A percentile compares a stretch with the other conserved stretches of the same genome.
These are phyloP conservation scores for Aspergillus coremiiformis DNA, from an alignment of 495 filamentous ascomycete species.

Conservation along the genomic window DNA sequence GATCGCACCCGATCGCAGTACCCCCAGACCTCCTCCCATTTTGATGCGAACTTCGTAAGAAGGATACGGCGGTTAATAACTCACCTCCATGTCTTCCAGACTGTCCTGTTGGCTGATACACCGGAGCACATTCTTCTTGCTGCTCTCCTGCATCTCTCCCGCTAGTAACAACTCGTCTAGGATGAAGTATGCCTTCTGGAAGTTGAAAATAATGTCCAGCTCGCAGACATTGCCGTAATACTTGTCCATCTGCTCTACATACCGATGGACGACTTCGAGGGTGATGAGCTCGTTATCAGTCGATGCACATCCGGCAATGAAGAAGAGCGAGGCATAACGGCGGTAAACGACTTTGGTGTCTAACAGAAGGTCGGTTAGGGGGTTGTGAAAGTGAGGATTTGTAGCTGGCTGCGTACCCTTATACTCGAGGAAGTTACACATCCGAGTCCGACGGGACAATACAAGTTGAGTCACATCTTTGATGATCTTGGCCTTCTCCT, in stretches of 20 bases:
- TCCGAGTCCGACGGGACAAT: conserved; percentile 86
- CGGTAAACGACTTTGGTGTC: conserved; percentile 98
- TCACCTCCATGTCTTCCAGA: conserved; percentile 94
- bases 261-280: conserved; percentile 96
- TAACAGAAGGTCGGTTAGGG: conserved; percentile 27
- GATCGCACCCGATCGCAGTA: not conserved
- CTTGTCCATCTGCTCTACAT: conserved; percentile 99
- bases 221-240: conserved; percentile 99
- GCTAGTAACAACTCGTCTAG: conserved; percentile 93
- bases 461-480: conserved; percentile 99
- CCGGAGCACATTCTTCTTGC: conserved; percentile 94
- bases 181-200: conserved; percentile 99
- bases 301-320: conserved; percentile 92
- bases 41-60: not conserved
- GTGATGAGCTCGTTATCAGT: conserved; percentile 97
- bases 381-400: not conserved
- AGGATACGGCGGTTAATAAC: conserved; percentile 27
- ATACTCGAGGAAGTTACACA: conserved; percentile 99
- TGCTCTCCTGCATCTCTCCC: conserved; percentile 97
- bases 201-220: conserved; percentile 98
- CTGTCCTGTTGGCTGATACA: conserved; percentile 94
- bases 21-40: not conserved
- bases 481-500: conserved; percentile 99
- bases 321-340: conserved; percentile 97
- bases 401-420: conserved; percentile 56